These are phyloP conservation scores for Globisporangium camurandrum DNA, from an alignment of 352 stramenopile genomes.

Conservation along the genomic window DNA sequence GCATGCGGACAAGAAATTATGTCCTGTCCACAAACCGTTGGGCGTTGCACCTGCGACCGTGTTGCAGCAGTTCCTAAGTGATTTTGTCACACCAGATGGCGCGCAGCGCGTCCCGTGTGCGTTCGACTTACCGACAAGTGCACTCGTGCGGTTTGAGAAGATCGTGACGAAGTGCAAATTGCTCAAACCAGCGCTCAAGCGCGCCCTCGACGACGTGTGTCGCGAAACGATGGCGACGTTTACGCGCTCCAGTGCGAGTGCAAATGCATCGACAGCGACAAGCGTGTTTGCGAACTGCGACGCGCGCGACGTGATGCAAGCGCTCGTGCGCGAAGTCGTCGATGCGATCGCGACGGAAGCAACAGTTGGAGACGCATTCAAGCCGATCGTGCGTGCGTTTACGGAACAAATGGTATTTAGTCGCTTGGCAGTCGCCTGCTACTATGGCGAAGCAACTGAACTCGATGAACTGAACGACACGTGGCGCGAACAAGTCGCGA, in stretches of 20 bases:
- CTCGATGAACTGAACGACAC: slow-evolving; percentile 61
- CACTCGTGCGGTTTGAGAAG: slow-evolving; percentile 66
- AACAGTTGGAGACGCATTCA: slow-evolving; percentile 18
- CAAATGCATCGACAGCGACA: too few relatives aligned
- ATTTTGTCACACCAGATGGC: slow-evolving; percentile 17
- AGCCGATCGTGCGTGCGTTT: slow-evolving; percentile 30
- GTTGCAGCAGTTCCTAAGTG: slow-evolving; percentile 31
- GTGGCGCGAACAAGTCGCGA: slow-evolving; percentile 49
- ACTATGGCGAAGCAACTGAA: slow-evolving; percentile 38
- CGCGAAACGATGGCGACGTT: slow-evolving; percentile 56
- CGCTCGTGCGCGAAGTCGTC: slow-evolving; percentile 56
- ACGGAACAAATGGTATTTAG: slow-evolving; percentile 75
- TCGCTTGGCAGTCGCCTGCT: slow-evolving; percentile 58
- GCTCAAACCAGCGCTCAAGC: slow-evolving; percentile 52
- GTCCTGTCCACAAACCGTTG: slow-evolving; percentile 7
- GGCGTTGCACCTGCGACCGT: slow-evolving; percentile 9
- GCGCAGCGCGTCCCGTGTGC: slow-evolving; percentile 19
- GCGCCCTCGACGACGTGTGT: slow-evolving; percentile 54
- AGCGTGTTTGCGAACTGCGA: slow-evolving; percentile 43
- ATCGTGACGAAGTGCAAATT: slow-evolving; percentile 48
- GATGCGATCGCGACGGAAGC: slow-evolving; percentile 37
- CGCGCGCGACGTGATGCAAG: slow-evolving; percentile 58
- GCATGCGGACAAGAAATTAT: slow-evolving; percentile 42
- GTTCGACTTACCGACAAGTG: slow-evolving; percentile 32
- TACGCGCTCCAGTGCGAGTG: slow-evolving; percentile 15